Base-by-base conservation (phyloP, 257 asterid species). In the Linaria vulgaris region DNA sequence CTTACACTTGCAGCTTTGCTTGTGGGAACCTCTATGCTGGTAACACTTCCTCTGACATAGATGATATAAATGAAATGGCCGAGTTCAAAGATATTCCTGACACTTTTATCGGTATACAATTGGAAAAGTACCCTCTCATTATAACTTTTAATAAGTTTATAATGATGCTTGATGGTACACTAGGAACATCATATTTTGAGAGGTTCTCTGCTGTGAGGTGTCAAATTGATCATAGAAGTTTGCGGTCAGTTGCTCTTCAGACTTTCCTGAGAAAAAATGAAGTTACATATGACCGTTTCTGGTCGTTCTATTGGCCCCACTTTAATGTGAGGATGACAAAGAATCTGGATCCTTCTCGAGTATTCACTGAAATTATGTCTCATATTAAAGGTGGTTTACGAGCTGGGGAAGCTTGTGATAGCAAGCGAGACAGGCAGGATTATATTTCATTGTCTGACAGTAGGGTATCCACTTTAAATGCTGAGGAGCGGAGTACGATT, bases 101-200 rank as follows among this genome's bases (percentile, higher is more conserved):
- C 73, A 63, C 89, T 0, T 76, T 87, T 72, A 15, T 73, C 38
- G 79, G 76, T 65, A 76, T 84, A 60, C 67, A 76, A 9, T 64
- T 68, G 12, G 68, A 72, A 31, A 75, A 73, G 64, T 84, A 78
- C 66, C 95, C 92, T 21, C 86, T 87, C 4, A 83, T 87, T 12
- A 72, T 87, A 49, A 87, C 92, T 19, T 87, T 87, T 56, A 86
- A 70, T n/a, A 84, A 87, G 69, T 84, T 87, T 59, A 24, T 87
- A 49, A 73, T 87, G 90, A 87, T 84, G 95, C 83, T 87, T 3
- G 95, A 87, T 25, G 92, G 90, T 30, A 76, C 88, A 30, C 24
- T 84, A 13, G 79, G 81, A 9, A 56, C 61, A 23, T 84, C 95
- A 6, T 87, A 76, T 58, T 87, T 87, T 58, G 74, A 77, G 63